Evolutionary conservation across 2,329 filamentous ascomycete genomes (phyloP).

Genomic region (Microascus cirrosus): DNA sequence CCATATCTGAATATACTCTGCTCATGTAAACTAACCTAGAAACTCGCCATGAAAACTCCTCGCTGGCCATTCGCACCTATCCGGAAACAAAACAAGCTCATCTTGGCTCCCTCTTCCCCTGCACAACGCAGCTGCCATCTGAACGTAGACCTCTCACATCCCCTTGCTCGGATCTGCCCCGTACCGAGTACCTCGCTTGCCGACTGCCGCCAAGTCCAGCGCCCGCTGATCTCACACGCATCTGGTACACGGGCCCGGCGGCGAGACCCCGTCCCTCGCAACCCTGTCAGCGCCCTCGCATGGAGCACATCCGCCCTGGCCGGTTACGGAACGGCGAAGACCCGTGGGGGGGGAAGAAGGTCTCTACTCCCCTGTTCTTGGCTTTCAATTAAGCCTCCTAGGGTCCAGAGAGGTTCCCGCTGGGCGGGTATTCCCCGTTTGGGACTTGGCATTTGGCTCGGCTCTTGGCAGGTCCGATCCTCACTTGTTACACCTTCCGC

Average conservation of each 20-base stretch:
- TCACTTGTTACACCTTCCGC: background rate
- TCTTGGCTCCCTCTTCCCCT: background rate
- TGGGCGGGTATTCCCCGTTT: background rate
- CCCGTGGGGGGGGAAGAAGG: slow-evolving; percentile 2
- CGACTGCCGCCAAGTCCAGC: background rate
- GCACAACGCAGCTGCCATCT: slow-evolving; percentile 1
- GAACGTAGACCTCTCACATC: slow-evolving; percentile 1
- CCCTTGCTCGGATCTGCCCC: background rate
- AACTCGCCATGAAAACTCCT: background rate
- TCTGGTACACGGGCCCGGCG: background rate
- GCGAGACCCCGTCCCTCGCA: background rate
- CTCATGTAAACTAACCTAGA: no score
- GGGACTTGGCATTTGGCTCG: background rate
- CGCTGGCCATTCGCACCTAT: background rate
- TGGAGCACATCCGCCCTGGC: slow-evolving; percentile 9
- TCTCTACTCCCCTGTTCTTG: background rate
- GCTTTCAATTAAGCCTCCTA: background rate
- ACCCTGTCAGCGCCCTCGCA: slow-evolving; percentile 5
- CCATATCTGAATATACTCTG: no score
- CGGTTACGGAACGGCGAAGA: slow-evolving; percentile 10
- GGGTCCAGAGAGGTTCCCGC: background rate
- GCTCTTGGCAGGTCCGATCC: background rate
- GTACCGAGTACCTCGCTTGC: slow-evolving; percentile 1
- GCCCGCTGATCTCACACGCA: background rate
- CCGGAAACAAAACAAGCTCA: slow-evolving; percentile 3